Conservation (phyloP, 495 filamentous ascomycete genomes). For the Penicillium coffeae region DNA sequence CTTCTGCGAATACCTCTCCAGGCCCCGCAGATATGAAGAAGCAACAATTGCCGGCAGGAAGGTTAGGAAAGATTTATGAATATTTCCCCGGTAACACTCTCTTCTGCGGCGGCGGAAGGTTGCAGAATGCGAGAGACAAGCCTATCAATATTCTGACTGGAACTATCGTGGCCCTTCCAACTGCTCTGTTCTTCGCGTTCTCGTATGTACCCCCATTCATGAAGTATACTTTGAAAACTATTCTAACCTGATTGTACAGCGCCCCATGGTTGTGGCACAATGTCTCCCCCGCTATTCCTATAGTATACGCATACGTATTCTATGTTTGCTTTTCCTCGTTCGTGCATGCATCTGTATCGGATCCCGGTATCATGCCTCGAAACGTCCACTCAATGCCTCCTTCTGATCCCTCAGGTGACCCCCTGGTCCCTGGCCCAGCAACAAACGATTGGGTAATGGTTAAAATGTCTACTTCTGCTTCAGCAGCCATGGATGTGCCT, state of each 20-base stretch:
- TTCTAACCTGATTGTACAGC: constrained; percentile 29
- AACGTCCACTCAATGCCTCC: constrained; percentile 69
- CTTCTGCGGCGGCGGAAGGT: constrained; percentile 79
- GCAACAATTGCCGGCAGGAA: constrained; percentile 25
- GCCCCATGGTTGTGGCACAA: constrained; percentile 88
- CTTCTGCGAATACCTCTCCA: constrained; percentile 73
- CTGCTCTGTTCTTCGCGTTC: constrained; percentile 76
- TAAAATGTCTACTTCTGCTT: constrained; percentile 65
- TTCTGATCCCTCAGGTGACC: constrained; percentile 61
- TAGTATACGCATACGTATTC: constrained; percentile 86
- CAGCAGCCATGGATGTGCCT: constrained; percentile 91
- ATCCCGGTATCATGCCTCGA: constrained; percentile 89
- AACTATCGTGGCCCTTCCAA: constrained; percentile 69
- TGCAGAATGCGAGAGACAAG: constrained; percentile 81
- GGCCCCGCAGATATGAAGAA: constrained; percentile 35
- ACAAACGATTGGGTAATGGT: constrained; percentile 90
- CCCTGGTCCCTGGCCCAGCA: constrained; percentile 72
- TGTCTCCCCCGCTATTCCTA: constrained; percentile 86
- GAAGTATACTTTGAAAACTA: constrained; percentile 33
- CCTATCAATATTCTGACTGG: constrained; percentile 92
- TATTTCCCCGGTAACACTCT: constrained; percentile 90
- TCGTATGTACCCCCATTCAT: constrained; percentile 35
- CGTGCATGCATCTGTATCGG: constrained; percentile 81
- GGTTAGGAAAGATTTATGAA: constrained; percentile 72
- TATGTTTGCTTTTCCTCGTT: constrained; percentile 90